Base-by-base conservation (phyloP, 495 filamentous ascomycete species). In the Cercophora newfieldiana region DNA sequence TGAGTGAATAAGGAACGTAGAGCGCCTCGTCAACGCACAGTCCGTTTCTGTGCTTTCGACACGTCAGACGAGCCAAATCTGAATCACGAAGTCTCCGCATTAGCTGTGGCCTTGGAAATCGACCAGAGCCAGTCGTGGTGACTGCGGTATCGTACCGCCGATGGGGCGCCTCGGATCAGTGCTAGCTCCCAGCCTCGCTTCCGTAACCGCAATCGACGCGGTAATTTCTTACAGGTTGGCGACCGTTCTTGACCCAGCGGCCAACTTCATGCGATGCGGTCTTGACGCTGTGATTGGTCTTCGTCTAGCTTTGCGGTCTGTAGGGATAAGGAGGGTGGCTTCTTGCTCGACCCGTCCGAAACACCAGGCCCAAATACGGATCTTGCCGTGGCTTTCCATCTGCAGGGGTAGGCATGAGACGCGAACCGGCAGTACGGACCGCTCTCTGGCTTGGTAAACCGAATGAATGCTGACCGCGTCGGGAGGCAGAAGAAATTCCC, bases 251-350 rank as follows among this genome's bases (percentile, higher is more conserved):
- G 26, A 37, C 59, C 53, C 5, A 10, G 22, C 21, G 49, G 58
- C 59, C 44, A 16, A 56, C 61, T 55, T 63, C 24, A 63, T 63
- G 61, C 50, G 22, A 56, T 30, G 14, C 7, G 22, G 21, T 56
- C 18, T 7, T 5, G 19, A 7, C 16, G n/a, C 21, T 22, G 16
- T 70, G 70, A 72, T 72, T 72, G 68, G 70, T n/a, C 49, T 28
- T n/a, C 18, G 55, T 14, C 14, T 5, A 44, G 44, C 50, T 26
- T 18, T 53, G 29, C 37, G 58, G 55, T 51, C 66, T 72, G 70
- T 67, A 51, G 51, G 63, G 29, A 64, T 70, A 61, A 72, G 70
- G 70, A 63, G 70, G 48, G 54, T 26, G 60, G 33, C 22, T 63
- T 59, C 28, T 56, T 28, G 44, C 30, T n/a, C 28, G 61, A n/a